Percentiles rank a stretch among this genome's conserved stretches.
Evolutionary conservation across 2,329 filamentous ascomycete species (phyloP).

Genomic region (Mollisia scopiformis): DNA sequence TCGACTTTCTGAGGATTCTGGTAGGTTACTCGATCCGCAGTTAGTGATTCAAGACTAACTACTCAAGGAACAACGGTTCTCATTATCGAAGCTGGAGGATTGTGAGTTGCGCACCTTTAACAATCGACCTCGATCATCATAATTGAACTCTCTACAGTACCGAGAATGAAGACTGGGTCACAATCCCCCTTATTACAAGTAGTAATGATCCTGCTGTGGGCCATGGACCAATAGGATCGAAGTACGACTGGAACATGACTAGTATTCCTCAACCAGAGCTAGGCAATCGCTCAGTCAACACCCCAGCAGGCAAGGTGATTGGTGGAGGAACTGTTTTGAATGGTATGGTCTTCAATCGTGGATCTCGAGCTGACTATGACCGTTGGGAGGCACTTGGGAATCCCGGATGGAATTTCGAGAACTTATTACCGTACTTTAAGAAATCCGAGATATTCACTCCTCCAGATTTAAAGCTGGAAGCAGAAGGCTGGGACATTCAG

Average conservation of each 20-base stretch:
- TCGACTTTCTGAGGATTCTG: background rate
- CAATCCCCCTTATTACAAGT: background rate
- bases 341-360: constrained; percentile 42
- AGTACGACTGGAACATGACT: background rate
- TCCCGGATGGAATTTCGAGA: constrained; percentile 44
- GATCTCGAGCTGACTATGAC: constrained; percentile 44
- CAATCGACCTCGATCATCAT: background rate
- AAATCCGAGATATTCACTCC: background rate
- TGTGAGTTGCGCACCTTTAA: background rate
- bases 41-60: background rate
- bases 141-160: background rate
- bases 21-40: background rate
- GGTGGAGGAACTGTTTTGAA: constrained; percentile 47
- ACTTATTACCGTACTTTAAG: background rate
- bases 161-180: background rate
- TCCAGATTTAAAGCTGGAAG: background rate
- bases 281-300: background rate
- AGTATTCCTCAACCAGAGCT: background rate
- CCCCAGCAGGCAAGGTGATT: constrained; percentile 19
- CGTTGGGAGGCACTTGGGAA: constrained; percentile 50
- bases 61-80: background rate
- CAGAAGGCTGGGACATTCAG: background rate
- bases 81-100: background rate
- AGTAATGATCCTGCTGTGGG: background rate
- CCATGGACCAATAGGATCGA: background rate